Percentiles rank a stretch among this genome's conserved stretches.
Conservation (phyloP, 2,329 filamentous ascomycete genomes). For the Clarireedia paspali region DNA sequence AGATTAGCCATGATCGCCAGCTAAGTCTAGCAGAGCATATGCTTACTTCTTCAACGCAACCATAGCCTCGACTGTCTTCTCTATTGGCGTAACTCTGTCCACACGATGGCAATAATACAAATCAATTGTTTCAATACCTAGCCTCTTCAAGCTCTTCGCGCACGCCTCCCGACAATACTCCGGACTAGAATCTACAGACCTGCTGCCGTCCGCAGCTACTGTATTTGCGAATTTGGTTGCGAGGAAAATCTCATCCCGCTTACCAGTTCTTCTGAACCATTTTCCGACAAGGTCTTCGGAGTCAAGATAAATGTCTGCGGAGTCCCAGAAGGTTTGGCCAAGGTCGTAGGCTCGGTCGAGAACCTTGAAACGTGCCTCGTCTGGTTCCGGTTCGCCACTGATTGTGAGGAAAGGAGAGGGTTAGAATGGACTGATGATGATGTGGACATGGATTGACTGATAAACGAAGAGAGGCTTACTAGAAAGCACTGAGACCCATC, state of each 20-base stretch:
- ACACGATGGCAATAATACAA: constrained; percentile 29
- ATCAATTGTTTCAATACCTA: constrained; percentile 36
- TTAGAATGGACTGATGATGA: neutral
- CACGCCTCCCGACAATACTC: constrained; percentile 37
- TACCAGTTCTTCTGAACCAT: constrained; percentile 39
- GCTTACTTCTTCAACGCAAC: constrained; percentile 30
- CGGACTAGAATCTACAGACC: constrained; percentile 29
- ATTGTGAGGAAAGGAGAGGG: neutral
- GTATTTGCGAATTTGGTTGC: constrained; percentile 42
- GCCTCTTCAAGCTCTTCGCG: constrained; percentile 32
- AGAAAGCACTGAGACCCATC: constrained; percentile 15
- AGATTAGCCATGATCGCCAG: neutral
- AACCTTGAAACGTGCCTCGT: constrained; percentile 33
- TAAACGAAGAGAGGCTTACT: neutral
- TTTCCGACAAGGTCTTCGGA: constrained; percentile 39
- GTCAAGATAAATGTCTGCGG: constrained; percentile 34
- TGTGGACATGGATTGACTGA: no score
- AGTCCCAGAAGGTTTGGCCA: constrained; percentile 35
- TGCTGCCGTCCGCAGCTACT: neutral
- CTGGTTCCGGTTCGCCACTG: constrained; percentile 17
- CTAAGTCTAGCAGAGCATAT: neutral
- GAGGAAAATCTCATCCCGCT: constrained; percentile 42
- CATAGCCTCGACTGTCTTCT: constrained; percentile 37
- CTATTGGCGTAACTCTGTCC: constrained; percentile 33
- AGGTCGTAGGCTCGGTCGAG: constrained; percentile 34